Evolutionary conservation across 805 yeast species (phyloP).

Genomic region (Ogataea zsoltii): DNA sequence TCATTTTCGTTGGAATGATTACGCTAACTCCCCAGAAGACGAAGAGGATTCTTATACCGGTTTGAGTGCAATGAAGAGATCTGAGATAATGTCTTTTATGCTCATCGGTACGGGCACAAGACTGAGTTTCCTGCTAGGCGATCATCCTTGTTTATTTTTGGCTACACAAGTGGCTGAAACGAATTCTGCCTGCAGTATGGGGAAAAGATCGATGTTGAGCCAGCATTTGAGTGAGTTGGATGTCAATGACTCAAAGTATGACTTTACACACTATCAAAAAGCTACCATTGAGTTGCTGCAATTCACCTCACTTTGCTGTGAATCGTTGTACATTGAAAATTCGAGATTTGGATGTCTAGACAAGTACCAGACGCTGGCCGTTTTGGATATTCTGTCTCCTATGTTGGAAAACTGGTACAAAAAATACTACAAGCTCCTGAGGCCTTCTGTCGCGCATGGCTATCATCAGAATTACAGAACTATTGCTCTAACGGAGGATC

Average conservation of each 20-base stretch:
- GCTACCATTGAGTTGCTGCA: conserved; percentile 81
- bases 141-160: conserved; percentile 68
- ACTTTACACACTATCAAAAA: conserved; percentile 61
- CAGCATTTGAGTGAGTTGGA: conserved; percentile 71
- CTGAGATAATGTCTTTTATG: conserved; percentile 94
- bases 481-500: conserved; percentile 25
- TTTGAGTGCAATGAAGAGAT: conserved; percentile 78
- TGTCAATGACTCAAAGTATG: conserved; percentile 39
- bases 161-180: conserved; percentile 88
- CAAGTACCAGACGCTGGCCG: conserved; percentile 66
- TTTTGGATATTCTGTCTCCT: conserved; percentile 73
- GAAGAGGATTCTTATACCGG: conserved; percentile 63
- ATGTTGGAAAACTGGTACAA: conserved; percentile 77
- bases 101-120: conserved; percentile 84
- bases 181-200: conserved; percentile 76
- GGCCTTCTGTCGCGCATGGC: conserved; percentile 45
- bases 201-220: conserved; percentile 74
- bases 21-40: conserved; percentile 65
- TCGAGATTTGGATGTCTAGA: conserved; percentile 52
- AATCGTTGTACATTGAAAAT: conserved; percentile 71
- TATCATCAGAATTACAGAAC: conserved; percentile 17
- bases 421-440: conserved; percentile 57
- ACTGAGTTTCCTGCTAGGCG: conserved; percentile 78
- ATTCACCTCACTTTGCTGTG: conserved; percentile 80
- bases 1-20: conserved; percentile 85